Evolutionary conservation across 768 basidiomycete genomes (phyloP), one percentile per base, ranked within the genome.

Genomic region (Leccinum barrowsii): DNA sequence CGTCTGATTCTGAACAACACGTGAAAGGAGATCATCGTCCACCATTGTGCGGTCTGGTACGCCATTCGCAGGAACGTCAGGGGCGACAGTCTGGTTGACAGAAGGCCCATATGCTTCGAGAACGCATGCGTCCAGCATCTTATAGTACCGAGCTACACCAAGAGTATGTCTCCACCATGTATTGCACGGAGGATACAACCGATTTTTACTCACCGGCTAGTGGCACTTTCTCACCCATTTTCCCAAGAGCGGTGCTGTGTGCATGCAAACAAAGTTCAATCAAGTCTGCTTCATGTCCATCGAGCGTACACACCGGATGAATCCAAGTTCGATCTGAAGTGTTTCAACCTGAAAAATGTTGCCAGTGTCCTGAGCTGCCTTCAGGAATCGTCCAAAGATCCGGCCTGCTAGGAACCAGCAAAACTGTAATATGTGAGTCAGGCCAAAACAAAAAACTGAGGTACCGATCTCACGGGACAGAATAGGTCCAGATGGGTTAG

Each of bases 371-470:
- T 83, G 75, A 4, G 87, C 84, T 32, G 83, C 85, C 60, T 83
- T 81, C 34, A 88, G 70, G 68, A 89, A 89, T 13, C 86, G 80
- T 17, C 83, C 79, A 21, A 91, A 77, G 11, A 87, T 85, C 28
- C 86, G 77, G 3, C 87, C 89, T 48, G 80, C 81, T 52, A 80
- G 75, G 67, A 87, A 90, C 87, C 87, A 92, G 63, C 80, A 81
- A 62, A 85, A 84, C 85, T 87, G 56, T 28, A 32, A 30, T 42
- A 19, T 52, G 56, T 19, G 21, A 56, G 50, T 32, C 26, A 59
- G 37, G 34, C 28, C 30, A 26, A 46, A 17, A 57, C 32, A 3
- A 53, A 30, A 37, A 47, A 22, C 30, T 30, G 51, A 24, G 54
- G 34, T 4, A 40, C n/a, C 50, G 35, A 55, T 58, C 82, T 67